Conservation (phyloP, 805 yeast genomes). For the Candida awuae region DNA sequence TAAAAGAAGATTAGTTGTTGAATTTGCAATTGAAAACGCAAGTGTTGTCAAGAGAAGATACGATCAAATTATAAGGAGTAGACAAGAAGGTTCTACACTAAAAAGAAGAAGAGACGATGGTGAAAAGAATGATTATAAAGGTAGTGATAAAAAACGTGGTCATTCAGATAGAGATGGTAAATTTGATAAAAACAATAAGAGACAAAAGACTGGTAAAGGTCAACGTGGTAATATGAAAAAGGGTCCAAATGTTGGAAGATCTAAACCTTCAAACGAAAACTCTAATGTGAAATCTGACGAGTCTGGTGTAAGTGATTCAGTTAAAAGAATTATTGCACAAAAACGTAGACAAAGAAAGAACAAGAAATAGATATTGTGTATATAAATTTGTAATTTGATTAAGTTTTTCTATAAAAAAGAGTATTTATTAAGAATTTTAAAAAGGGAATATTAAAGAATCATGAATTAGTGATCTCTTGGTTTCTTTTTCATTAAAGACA, state of each 20-base stretch:
- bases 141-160: constrained; percentile 25
- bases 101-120: constrained; percentile 19
- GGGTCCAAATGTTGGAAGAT: constrained; percentile 9
- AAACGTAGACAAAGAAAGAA: constrained; percentile 58
- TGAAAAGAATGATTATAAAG: constrained; percentile 11
- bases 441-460: background rate
- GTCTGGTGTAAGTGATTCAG: constrained; percentile 38
- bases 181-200: constrained; percentile 19
- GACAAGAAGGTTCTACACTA: constrained; percentile 19
- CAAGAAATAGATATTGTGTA: background rate
- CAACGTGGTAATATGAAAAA: constrained; percentile 15
- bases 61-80: constrained; percentile 43
- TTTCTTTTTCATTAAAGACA: constrained; percentile 58
- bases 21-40: constrained; percentile 94
- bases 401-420: background rate
- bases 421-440: background rate
- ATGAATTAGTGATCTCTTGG: constrained; percentile 55
- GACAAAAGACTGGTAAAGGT: constrained; percentile 10
- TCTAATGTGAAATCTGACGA: constrained; percentile 16
- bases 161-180: too few species aligned
- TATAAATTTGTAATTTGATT: background rate
- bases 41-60: constrained; percentile 86
- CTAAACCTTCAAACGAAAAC: constrained; percentile 1
- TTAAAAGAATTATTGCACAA: constrained; percentile 56
- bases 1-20: constrained; percentile 78